A percentile compares a stretch with the other conserved stretches of the same genome.
These are phyloP conservation scores for Mortierella sp. DNA, from an alignment of 371 early-diverging fungal species.

Conservation along the genomic window DNA sequence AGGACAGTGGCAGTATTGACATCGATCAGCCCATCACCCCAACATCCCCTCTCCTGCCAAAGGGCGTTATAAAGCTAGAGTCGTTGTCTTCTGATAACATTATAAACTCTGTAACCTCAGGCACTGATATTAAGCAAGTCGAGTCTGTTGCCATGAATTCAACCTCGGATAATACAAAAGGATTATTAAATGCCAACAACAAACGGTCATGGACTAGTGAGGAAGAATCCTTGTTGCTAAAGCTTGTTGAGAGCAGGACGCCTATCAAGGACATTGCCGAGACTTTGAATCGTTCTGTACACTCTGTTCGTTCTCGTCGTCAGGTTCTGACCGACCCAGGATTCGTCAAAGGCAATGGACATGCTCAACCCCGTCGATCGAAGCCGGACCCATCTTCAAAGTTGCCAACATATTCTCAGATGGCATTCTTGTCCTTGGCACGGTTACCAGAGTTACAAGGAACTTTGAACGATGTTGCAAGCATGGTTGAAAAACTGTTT, in stretches of 20 bases:
- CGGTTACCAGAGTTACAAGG: constrained; percentile 44
- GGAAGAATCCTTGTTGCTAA: constrained; percentile 41
- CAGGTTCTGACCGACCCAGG: constrained; percentile 53
- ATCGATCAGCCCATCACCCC: constrained; percentile 16
- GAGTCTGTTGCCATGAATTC: not conserved
- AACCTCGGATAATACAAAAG: not conserved
- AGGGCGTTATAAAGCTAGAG: not conserved
- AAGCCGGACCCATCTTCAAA: constrained; percentile 52
- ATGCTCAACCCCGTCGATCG: constrained; percentile 53
- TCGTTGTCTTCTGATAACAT: not conserved
- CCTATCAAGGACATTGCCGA: constrained; percentile 53
- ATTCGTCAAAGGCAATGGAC: constrained; percentile 55
- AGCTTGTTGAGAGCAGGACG: constrained; percentile 31
- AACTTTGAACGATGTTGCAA: constrained; percentile 51
- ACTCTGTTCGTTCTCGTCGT: constrained; percentile 53
- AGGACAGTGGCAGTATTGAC: not conserved
- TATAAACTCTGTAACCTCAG: constrained; percentile 3
- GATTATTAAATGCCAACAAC: constrained; percentile 15
- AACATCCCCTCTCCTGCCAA: constrained; percentile 22
- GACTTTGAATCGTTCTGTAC: constrained; percentile 46
- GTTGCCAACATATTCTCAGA: constrained; percentile 53
- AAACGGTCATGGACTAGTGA: constrained; percentile 53
- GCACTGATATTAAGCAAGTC: not conserved
- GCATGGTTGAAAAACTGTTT: constrained; percentile 51
- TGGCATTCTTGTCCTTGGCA: constrained; percentile 53